These are phyloP conservation scores for Thielaviopsis euricoi DNA, from an alignment of 2,329 filamentous ascomycete species.

Conservation along the genomic window DNA sequence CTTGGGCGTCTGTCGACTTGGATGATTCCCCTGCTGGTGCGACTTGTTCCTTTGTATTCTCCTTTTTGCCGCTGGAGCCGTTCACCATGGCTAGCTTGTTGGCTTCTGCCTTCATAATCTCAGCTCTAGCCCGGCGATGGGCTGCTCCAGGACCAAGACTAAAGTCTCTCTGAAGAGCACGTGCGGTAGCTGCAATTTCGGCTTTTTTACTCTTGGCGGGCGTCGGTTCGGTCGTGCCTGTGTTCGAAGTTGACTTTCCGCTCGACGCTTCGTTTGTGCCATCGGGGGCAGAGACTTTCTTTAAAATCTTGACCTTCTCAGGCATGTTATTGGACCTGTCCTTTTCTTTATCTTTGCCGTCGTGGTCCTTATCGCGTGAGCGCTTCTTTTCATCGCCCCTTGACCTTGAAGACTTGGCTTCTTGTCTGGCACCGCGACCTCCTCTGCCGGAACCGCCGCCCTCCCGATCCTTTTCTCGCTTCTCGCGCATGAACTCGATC, in stretches of 20 bases:
- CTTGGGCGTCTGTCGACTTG: slow-evolving; percentile 3
- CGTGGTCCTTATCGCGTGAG: slow-evolving; percentile 38
- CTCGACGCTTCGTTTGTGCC: slow-evolving; percentile 28
- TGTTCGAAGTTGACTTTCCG: slow-evolving; percentile 18
- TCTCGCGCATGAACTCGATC: slow-evolving; percentile 79
- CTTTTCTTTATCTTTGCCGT: slow-evolving; percentile 35
- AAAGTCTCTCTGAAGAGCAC: slow-evolving; percentile 49
- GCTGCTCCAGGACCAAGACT: slow-evolving; percentile 47
- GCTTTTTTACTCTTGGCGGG: slow-evolving; percentile 38
- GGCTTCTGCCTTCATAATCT: slow-evolving; percentile 39
- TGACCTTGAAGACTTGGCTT: slow-evolving; percentile 33
- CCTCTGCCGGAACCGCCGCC: slow-evolving; percentile 29
- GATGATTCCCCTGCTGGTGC: slow-evolving; percentile 6
- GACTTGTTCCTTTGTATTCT: slow-evolving; percentile 9
- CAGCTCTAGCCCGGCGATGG: slow-evolving; percentile 41
- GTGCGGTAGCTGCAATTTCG: slow-evolving; percentile 46
- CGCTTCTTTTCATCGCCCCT: slow-evolving; percentile 29
- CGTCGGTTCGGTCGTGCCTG: slow-evolving; percentile 15
- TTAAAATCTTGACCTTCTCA: slow-evolving; percentile 46
- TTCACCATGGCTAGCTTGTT: slow-evolving; percentile 21
- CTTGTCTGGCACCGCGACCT: slow-evolving; percentile 39
- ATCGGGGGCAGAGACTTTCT: slow-evolving; percentile 38
- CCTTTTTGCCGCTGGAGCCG: slow-evolving; percentile 11
- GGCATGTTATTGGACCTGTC: slow-evolving; percentile 34
- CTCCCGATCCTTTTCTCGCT: slow-evolving; percentile 54